These are phyloP conservation scores for Pseudogymnoascus sp. DNA, from an alignment of 2,329 filamentous ascomycete genomes.

Conservation along the genomic window DNA sequence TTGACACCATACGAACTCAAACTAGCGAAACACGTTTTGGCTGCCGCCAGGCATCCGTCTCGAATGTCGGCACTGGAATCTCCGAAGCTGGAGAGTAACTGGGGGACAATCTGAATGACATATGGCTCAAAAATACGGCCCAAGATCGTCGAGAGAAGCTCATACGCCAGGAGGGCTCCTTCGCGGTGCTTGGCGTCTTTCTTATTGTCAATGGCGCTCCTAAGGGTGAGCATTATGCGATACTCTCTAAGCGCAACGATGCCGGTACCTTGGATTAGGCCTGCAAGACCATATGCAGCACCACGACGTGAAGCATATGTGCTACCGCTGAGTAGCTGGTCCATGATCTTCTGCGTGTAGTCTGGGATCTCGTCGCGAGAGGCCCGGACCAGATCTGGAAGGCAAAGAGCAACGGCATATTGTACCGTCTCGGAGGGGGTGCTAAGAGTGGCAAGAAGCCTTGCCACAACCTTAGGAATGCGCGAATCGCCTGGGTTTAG, in stretches of 20 bases:
- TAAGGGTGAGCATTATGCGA: slow-evolving; percentile 74
- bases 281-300: slow-evolving; percentile 88
- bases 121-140: slow-evolving; percentile 92
- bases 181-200: slow-evolving; percentile 85
- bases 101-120: slow-evolving; percentile 88
- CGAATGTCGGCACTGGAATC: slow-evolving; percentile 83
- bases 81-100: slow-evolving; percentile 81
- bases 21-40: slow-evolving; percentile 88
- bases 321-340: slow-evolving; percentile 77
- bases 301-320: slow-evolving; percentile 89
- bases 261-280: slow-evolving; percentile 81
- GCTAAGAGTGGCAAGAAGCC: slow-evolving; percentile 76
- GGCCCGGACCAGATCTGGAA: slow-evolving; percentile 81
- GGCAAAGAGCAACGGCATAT: slow-evolving; percentile 88
- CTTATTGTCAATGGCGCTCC: slow-evolving; percentile 83
- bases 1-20: slow-evolving; percentile 95
- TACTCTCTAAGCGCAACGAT: slow-evolving; percentile 75
- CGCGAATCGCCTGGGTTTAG: slow-evolving; percentile 77
- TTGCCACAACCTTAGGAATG: slow-evolving; percentile 78
- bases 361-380: slow-evolving; percentile 68
- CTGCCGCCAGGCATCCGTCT: slow-evolving; percentile 83
- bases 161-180: slow-evolving; percentile 81
- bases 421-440: slow-evolving; percentile 96
- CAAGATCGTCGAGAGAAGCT: slow-evolving; percentile 78
- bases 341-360: slow-evolving; percentile 74